Evolutionary conservation across 345 rosid genomes (phyloP).

Genomic region (Gossypium sturtianum): DNA sequence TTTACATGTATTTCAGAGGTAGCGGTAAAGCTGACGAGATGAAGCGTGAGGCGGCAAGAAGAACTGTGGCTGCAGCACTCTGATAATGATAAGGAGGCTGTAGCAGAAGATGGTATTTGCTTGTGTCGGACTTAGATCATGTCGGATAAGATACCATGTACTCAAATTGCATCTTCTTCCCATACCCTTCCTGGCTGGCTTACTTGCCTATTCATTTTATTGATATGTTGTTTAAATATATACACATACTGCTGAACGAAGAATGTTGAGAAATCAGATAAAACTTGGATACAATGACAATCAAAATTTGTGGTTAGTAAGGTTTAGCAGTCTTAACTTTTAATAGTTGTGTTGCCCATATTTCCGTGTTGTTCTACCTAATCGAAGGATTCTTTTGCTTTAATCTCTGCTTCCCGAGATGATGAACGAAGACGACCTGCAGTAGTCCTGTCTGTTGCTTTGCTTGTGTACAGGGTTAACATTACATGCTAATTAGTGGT

Average conservation of each 20-base stretch:
- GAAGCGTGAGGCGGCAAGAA: constrained; percentile 64
- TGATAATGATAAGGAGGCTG: constrained; percentile 21
- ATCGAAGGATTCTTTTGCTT: background rate
- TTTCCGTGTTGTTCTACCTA: background rate
- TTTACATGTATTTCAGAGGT: constrained; percentile 91
- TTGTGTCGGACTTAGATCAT: background rate
- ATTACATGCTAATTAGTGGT: too few species aligned
- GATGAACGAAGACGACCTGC: background rate
- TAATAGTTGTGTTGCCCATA: background rate
- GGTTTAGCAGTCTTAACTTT: background rate
- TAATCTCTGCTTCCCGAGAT: background rate
- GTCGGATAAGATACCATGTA: constrained; percentile 23
- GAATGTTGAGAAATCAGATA: background rate
- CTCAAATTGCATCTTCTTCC: background rate
- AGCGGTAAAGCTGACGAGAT: constrained; percentile 86
- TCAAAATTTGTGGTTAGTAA: background rate
- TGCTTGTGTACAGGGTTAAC: too few species aligned
- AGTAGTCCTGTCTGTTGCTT: too few species aligned
- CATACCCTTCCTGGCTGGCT: background rate
- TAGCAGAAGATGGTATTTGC: background rate
- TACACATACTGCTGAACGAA: background rate
- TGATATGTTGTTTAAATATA: background rate
- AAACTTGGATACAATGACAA: background rate
- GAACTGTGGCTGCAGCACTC: constrained; percentile 71
- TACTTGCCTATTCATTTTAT: constrained; percentile 6